Evolutionary conservation across 2,329 filamentous ascomycete species (phyloP), one percentile per base, ranked within the genome.

Genomic region (Chrysoporthe deuterocubensis): DNA sequence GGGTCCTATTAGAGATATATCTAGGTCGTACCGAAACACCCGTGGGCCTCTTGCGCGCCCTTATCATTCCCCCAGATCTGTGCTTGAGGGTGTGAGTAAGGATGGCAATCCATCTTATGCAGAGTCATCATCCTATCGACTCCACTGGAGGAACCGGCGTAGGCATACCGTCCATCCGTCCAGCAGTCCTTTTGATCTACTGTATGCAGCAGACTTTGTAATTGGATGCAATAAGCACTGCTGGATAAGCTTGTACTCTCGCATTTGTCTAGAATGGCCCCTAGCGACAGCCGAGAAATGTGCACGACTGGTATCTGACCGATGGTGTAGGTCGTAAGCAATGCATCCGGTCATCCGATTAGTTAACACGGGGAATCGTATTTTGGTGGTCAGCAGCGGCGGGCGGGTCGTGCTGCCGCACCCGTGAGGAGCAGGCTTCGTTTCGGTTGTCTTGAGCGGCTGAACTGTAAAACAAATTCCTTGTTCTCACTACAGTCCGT

Each of bases 21-120:
- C 50, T 54, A 54, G 26, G 26, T 34, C 26, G 50, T 21, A 54
- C 14, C 26, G 3, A 34, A 14, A 14, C 18, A 13, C 26, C 21
- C 50, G 21, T 54, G 26, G 50, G 50, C 26, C 13, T 2, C 6
- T 14, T n/a, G 50, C 11, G 13, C 21, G 32, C 26, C 26, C 50
- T 54, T 54, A 54, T 54, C 50, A 54, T 14, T 54, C 11, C 5
- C 50, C 13, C 50, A 34, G 13, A 54, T 54, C 11, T 32, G 13
- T 7, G 9, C 50, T 54, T 14, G 13, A 34, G 4, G 32, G 3
- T 3, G n/a, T 26, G 9, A 13, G 48, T 50, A 11, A 54, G 50
- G 50, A 54, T 54, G 13, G 50, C 26, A 54, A 54, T 54, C 50
- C 50, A 54, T 54, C 50, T 1, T 16, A 32, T 54, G 50, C 50